Evolutionary conservation across 2,329 filamentous ascomycete species (phyloP).

Genomic region (Coleophoma crateriformis): DNA sequence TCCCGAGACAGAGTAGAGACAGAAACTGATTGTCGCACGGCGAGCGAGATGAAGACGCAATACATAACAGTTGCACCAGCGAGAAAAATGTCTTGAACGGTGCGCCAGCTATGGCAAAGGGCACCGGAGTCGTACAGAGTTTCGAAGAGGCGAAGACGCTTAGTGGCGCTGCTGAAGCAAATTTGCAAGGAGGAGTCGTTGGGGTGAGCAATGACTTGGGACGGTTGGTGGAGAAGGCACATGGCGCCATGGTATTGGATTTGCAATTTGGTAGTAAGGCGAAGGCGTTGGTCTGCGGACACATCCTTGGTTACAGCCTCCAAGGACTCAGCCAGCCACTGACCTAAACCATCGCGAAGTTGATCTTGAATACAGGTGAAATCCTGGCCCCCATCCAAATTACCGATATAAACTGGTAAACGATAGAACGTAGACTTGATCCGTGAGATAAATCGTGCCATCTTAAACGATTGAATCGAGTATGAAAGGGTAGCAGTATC

Average conservation of each 20-base stretch:
- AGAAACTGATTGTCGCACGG: no score
- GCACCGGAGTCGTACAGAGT: constrained; percentile 23
- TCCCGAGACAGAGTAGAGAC: no score
- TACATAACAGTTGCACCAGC: constrained; percentile 33
- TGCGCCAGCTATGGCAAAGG: constrained; percentile 29
- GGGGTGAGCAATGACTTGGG: constrained; percentile 27
- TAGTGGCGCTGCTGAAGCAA: constrained; percentile 25
- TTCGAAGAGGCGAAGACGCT: constrained; percentile 26
- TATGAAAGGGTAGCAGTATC: constrained; percentile 13
- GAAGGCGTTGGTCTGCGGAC: constrained; percentile 8
- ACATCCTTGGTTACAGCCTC: constrained; percentile 1
- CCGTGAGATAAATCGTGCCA: constrained; percentile 13
- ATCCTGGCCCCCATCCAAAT: no score
- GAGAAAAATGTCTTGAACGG: constrained; percentile 32
- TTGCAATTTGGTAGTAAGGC: constrained; percentile 23
- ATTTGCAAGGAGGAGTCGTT: constrained; percentile 20
- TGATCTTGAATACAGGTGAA: background rate
- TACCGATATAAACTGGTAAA: background rate
- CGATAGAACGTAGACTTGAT: constrained; percentile 11
- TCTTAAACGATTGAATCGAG: constrained; percentile 22
- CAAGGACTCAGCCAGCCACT: constrained; percentile 4
- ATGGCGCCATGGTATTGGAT: constrained; percentile 28
- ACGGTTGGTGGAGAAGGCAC: constrained; percentile 31
- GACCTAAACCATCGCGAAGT: background rate
- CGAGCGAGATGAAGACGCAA: no score